A percentile compares a stretch with the other conserved stretches of the same genome.
Conservation (phyloP, 257 asterid genomes). For the Thymus mandschuricus region DNA sequence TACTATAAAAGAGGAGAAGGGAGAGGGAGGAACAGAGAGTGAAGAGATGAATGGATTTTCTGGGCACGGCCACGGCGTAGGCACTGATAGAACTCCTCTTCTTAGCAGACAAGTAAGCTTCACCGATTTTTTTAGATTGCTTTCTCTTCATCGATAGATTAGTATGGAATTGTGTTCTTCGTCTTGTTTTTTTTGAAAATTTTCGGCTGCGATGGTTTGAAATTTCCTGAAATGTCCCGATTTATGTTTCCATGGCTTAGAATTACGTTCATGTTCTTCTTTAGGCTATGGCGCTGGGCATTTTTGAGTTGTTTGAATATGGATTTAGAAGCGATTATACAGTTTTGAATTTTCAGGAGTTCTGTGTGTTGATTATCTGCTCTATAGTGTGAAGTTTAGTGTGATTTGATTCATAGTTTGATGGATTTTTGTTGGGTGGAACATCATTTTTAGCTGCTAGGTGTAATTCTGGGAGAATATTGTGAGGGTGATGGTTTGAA, state of each 20-base stretch:
- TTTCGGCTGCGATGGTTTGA: background rate
- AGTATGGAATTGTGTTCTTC: background rate
- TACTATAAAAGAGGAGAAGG: background rate
- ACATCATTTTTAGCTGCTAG: background rate
- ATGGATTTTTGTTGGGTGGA: background rate
- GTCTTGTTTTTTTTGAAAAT: background rate
- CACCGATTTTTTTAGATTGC: background rate
- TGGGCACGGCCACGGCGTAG: slow-evolving; percentile 57
- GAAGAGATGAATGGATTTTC: slow-evolving; percentile 33
- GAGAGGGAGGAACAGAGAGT: too few relatives aligned
- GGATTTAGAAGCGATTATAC: background rate
- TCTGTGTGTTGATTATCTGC: background rate
- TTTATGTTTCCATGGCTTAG: background rate
- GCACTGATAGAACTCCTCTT: slow-evolving; percentile 55
- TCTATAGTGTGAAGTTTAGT: background rate
- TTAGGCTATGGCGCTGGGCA: background rate
- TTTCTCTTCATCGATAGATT: background rate
- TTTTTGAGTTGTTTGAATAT: slow-evolving; percentile 1
- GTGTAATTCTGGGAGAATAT: slow-evolving; percentile 13
- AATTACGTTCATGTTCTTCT: background rate
- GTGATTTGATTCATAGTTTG: background rate
- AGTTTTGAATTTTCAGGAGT: background rate
- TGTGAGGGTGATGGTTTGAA: background rate
- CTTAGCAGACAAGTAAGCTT: slow-evolving; percentile 50
- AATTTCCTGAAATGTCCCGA: background rate